Evolutionary conservation across 805 yeast genomes (phyloP).

Genomic region (Lipomyces orientalis): DNA sequence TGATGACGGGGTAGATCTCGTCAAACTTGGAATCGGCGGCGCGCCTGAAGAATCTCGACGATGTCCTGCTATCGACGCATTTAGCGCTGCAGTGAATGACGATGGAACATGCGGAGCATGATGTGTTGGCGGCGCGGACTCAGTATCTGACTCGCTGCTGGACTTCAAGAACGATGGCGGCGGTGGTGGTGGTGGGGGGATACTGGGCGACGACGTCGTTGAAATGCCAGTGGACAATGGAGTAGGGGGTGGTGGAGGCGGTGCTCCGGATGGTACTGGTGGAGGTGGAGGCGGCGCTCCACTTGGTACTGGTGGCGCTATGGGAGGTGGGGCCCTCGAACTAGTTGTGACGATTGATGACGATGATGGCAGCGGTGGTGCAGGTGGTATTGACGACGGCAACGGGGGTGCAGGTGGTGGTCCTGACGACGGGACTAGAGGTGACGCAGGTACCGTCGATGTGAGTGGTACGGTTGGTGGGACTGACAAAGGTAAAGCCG

Average conservation of each 20-base stretch:
- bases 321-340: not conserved
- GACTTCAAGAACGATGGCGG: slow-evolving; percentile 22
- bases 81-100: not conserved
- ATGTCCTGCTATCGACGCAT: not conserved
- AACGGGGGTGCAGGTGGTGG: slow-evolving; percentile 14
- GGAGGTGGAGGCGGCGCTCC: slow-evolving; percentile 40
- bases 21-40: not conserved
- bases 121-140: slow-evolving; percentile 11
- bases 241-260: slow-evolving; percentile 36
- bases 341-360: slow-evolving; percentile 21
- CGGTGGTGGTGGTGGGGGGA: slow-evolving; percentile 38
- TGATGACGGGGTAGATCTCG: slow-evolving; percentile 40
- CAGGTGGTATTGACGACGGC: slow-evolving; percentile 34
- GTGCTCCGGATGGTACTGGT: slow-evolving; percentile 16
- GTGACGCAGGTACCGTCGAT: slow-evolving; percentile 41
- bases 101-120: not conserved
- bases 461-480: slow-evolving; percentile 14
- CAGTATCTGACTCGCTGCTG: not conserved
- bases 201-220: slow-evolving; percentile 12
- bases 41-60: slow-evolving; percentile 6
- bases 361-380: slow-evolving; percentile 39
- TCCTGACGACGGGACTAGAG: slow-evolving; percentile 41
- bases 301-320: slow-evolving; percentile 27
- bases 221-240: slow-evolving; percentile 12
- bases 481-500: slow-evolving; percentile 7